Evolutionary conservation across 768 basidiomycete genomes (phyloP).

Genomic region (Mycena alexandri): DNA sequence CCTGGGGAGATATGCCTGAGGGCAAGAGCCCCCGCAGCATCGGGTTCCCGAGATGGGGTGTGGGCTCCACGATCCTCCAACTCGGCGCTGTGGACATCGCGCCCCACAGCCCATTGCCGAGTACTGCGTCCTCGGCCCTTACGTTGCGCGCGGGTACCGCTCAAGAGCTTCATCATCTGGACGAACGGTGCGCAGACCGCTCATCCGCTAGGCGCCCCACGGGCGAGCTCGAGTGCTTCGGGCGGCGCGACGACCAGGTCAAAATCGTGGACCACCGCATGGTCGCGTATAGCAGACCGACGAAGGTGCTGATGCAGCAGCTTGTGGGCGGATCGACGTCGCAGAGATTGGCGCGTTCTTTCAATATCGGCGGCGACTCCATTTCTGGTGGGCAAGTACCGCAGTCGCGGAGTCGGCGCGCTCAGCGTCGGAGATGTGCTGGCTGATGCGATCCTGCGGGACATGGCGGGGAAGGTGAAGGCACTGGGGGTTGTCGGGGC

Average conservation of each 20-base stretch:
- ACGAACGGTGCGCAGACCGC: conserved; percentile 62
- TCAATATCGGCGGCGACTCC: conserved; percentile 21
- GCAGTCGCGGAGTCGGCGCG: conserved; percentile 9
- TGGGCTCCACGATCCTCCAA: conserved; percentile 6
- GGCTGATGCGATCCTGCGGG: conserved; percentile 8
- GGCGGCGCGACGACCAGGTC: conserved; percentile 85
- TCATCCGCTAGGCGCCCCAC: conserved; percentile 80
- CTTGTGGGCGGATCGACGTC: conserved; percentile 16
- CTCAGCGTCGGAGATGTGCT: conserved; percentile 15
- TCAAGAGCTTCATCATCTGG: conserved; percentile 18
- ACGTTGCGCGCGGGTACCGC: conserved; percentile 16
- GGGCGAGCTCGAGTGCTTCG: conserved; percentile 81
- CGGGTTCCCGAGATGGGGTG: conserved; percentile 5
- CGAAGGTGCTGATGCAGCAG: conserved; percentile 2
- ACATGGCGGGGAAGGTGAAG: conserved; percentile 8
- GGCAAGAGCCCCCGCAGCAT: conserved; percentile 13
- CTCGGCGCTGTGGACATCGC: conserved; percentile 3
- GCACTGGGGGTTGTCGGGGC: not conserved
- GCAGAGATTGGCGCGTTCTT: conserved; percentile 8
- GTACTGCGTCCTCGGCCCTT: conserved; percentile 6
- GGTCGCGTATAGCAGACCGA: conserved; percentile 17
- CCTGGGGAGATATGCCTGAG: conserved; percentile 9
- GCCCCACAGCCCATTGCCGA: conserved; percentile 5
- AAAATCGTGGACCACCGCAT: conserved; percentile 88
- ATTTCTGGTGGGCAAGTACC: conserved; percentile 19